Percentiles rank a stretch among this genome's conserved stretches.
Conservation (phyloP, 1,139 yeast species). For the Hanseniaspora sp. region DNA sequence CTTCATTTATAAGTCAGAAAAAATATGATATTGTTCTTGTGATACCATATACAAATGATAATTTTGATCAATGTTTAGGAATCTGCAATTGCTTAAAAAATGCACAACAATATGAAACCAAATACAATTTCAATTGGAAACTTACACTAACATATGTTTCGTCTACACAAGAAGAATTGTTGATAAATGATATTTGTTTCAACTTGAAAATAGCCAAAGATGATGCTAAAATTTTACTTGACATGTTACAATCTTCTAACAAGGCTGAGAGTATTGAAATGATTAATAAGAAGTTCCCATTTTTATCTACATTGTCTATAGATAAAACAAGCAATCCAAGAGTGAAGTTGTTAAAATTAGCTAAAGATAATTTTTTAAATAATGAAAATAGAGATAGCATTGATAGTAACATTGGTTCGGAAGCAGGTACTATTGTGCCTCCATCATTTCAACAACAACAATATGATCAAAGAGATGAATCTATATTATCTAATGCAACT, state of each 20-base stretch:
- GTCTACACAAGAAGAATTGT: not conserved
- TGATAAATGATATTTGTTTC: not conserved
- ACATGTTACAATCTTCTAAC: not conserved
- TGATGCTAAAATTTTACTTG: not conserved
- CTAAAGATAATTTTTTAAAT: not conserved
- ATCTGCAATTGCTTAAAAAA: not conserved
- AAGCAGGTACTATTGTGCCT: not conserved
- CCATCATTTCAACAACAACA: too few relatives aligned
- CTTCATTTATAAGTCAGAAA: not conserved
- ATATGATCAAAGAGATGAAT: not conserved
- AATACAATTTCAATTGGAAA: not conserved
- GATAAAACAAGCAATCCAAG: not conserved
- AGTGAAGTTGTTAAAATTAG: not conserved
- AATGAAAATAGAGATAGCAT: not conserved
- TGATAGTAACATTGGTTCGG: not conserved
- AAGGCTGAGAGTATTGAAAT: not conserved
- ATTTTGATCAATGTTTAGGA: conserved; percentile 10
- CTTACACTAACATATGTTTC: not conserved
- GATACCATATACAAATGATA: conserved; percentile 10
- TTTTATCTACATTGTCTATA: not conserved
- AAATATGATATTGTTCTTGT: not conserved
- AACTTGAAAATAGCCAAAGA: not conserved
- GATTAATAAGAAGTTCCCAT: not conserved
- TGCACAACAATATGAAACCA: not conserved
- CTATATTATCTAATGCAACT: not conserved